Base-by-base conservation (phyloP, 306 rosid genomes). In the Acmispon strigosus region DNA sequence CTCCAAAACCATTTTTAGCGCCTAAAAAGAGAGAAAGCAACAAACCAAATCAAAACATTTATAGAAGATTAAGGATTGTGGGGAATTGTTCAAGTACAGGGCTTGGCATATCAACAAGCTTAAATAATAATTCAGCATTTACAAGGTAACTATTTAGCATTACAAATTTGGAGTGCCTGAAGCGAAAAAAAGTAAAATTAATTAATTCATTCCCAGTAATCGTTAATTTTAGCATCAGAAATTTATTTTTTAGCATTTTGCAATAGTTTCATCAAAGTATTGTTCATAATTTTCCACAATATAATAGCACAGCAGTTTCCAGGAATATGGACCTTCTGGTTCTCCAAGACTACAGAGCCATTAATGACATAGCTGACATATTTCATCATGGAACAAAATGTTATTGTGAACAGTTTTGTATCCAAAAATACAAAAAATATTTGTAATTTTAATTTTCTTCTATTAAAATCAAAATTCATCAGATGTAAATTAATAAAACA, bases 1-100 rank as follows among this genome's bases (percentile, higher is more conserved):
- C 82, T 95, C 99, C 86, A 95, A 79, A 69, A 95, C 99, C 99
- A 95, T 87, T 86, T 87, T 89, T 44, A 91, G 90, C 4, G 99
- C 99, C 99, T 95, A 73, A 62, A 70, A 81, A 32, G 37, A 66
- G 64, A 69, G 76, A 70, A 29, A 64, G 68, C 70, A 49, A 52
- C 62, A 19, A 57, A 41, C 9, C 62, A 62, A 59, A 32, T 59
- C 37, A 34, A 75, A 69, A 59, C 71, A 42, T 44, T 58, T 52
- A 22, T 24, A 58, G 43, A 34, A 32, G 18, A 73, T 41, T 72
- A 57, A 2, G 24, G 61, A 48, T 12, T 64, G 50, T 27, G 18
- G 7, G 49, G 36, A 62, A 70, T 6, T 48, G 41, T 37, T 43
- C 72, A 66, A 72, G 60, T 42, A 36, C 60, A 71, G 51, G 48